Base-by-base conservation (phyloP, 2,329 filamentous ascomycete species). In the Colletotrichum tofieldiae region DNA sequence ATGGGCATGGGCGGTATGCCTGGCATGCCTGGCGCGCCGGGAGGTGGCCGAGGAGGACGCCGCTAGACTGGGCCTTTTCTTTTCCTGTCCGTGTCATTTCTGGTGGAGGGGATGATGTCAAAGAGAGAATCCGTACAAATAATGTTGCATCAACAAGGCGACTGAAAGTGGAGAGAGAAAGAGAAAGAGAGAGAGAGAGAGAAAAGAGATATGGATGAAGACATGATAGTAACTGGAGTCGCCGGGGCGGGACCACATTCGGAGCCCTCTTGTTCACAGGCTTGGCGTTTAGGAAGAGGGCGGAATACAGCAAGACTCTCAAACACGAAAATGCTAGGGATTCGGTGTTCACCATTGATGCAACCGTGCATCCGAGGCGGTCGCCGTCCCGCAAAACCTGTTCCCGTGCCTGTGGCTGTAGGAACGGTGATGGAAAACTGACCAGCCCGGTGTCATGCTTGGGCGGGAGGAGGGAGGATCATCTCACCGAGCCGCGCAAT, bases 1-100 rank as follows among this genome's bases (percentile, higher is more conserved):
- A 91, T 92, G 89, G 88, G 89, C 23, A 90, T 92, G 88, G 88
- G 89, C 9, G 82, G 81, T 26, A 79, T 79, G 4, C 78, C 79
- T 67, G 90, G 90, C 92, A 62, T 62, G 59, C 61, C 61, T n/a
- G 61, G 61, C 29, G 52, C 52, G 12, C 32, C 81, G 18, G 39
- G 66, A 12, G 49, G 66, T 29, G 60, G 60, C 18, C 56, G 65
- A 43, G 65, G 58, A 35, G 23, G 65, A 47, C 65, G 58, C 6
- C 65, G 76, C 72, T 32, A 75, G 75, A 35, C 3, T 41, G 55
- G 5, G 4, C 35, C 2, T 20, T 59, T 29, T 16, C 7, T 23
- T 23, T 29, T 59, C 39, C 20, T 37, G 35, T 61, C 47, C 47
- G 26, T 8, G 18, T 29, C 23, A 5, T 52, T 32, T 5, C 16